Conservation (phyloP, 2,329 filamentous ascomycete genomes). For the Exophiala lecanii-corni region DNA sequence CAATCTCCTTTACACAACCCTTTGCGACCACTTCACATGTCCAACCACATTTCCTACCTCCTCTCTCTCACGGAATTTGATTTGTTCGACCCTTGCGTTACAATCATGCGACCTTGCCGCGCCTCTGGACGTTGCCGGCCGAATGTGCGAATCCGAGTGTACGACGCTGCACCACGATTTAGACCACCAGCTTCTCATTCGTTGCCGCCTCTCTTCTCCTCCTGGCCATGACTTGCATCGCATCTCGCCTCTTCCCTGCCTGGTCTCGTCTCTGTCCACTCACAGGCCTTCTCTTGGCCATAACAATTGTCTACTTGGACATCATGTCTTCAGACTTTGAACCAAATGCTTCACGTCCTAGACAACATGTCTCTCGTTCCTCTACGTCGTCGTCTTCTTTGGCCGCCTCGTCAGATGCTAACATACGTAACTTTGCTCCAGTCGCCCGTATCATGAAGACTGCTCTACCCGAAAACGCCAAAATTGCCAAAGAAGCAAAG, state of each 20-base stretch:
- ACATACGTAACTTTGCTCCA: conserved; percentile 90
- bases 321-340: conserved; percentile 26
- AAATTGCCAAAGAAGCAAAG: conserved; percentile 98
- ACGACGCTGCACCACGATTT: conserved; percentile 23
- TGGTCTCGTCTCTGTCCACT: conserved; percentile 27
- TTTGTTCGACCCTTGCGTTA: conserved; percentile 48
- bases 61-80: conserved; percentile 36
- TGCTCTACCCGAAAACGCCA: conserved; percentile 93
- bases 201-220: conserved; percentile 33
- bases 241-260: conserved; percentile 20
- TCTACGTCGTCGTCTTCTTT: conserved; percentile 34
- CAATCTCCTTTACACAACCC: conserved; percentile 24
- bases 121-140: conserved; percentile 23
- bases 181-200: conserved; percentile 31
- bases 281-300: conserved; percentile 14
- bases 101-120: conserved; percentile 30
- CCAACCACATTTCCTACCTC: conserved; percentile 12
- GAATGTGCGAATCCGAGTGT: conserved; percentile 23
- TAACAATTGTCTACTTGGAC: conserved; percentile 11
- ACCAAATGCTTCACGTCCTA: conserved; percentile 8
- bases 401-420: conserved; percentile 64
- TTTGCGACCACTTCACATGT: conserved; percentile 1
- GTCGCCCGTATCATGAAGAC: conserved; percentile 99
- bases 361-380: conserved; percentile 41
- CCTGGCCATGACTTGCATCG: conserved; percentile 43